A percentile compares a stretch with the other conserved stretches of the same genome.
phyloP scores from a whole-genome alignment of 331 rosid species.

The Pyracantha coccinea region DNA sequence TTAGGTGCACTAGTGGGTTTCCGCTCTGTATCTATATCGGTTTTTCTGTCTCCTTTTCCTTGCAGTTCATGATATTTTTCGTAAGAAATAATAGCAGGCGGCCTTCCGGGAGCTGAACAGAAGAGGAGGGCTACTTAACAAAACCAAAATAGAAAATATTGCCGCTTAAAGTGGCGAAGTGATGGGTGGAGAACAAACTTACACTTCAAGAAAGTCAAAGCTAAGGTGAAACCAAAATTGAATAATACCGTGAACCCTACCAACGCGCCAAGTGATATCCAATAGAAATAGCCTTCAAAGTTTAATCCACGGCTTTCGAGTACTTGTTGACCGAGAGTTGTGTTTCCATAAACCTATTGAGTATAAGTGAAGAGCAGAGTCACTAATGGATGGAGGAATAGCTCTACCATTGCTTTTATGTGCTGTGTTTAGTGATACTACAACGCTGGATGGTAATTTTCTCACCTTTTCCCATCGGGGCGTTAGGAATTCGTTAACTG shows the following conservation, averaged over 20 bases:
- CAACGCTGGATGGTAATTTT: neutral
- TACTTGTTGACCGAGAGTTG: slow-evolving; percentile 38
- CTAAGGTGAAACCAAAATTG: slow-evolving; percentile 57
- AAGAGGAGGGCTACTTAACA: neutral
- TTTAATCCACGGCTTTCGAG: slow-evolving; percentile 52
- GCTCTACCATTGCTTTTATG: too few relatives aligned
- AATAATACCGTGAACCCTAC: slow-evolving; percentile 45
- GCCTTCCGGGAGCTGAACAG: slow-evolving; percentile 4
- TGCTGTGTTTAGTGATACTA: neutral
- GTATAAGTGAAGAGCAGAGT: neutral
- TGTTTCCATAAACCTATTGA: slow-evolving; percentile 44
- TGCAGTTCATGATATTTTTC: slow-evolving; percentile 5
- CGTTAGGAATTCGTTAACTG: slow-evolving; percentile 58
- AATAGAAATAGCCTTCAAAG: slow-evolving; percentile 44
- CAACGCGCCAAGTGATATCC: slow-evolving; percentile 66
- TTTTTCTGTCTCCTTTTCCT: neutral
- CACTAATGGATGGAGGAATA: too few relatives aligned
- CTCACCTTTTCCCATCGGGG: slow-evolving; percentile 83
- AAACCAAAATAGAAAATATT: neutral
- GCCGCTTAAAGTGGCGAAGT: neutral
- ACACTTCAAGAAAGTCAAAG: slow-evolving; percentile 58
- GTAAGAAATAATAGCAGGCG: neutral
- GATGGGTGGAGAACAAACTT: slow-evolving; percentile 8
- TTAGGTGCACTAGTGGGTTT: neutral
- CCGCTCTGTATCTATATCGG: neutral